Evolutionary conservation across 2,329 filamentous ascomycete genomes (phyloP), one percentile per base, ranked within the genome.

Genomic region (Cladorrhinum sp.): DNA sequence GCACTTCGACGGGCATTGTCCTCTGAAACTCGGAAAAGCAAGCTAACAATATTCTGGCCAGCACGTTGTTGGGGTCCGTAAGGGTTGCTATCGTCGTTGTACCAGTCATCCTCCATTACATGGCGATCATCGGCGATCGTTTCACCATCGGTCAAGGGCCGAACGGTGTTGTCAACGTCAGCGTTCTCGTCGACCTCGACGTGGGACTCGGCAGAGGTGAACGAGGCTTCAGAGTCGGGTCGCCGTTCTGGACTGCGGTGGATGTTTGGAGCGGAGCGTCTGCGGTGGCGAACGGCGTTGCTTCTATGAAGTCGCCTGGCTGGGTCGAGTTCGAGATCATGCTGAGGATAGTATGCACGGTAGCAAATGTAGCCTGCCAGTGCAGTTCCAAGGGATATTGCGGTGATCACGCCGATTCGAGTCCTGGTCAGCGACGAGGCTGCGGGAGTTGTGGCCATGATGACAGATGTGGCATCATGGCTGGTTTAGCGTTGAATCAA

Each of bases 1-100:
- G 92, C 90, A 71, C 95, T 93, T 55, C 91, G 84, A 59, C 88
- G 85, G 1, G 93, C 92, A 71, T 96, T 93, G 66, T 98, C 92
- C 74, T 97, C 93, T 0, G 93, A 96, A 51, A 98, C 96, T 61
- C 93, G 86, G 71, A 96, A 98, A 1, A 98, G 81, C 1, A 97
- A 80, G 63, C 87, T 91, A 50, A 96, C 88, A 53, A 96, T 86
- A 62, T 92, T 93, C 69, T 95, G 90, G 6, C 90, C 91, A 32
- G 78, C 83, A 60, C 80, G 79, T 62, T 79, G 79, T 29, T 77
- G 73, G 59, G 79, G 78, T 36, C 76, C 71, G 58, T 77, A 73
- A 57, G 73, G 72, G 16, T 71, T 72, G 58, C 68, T 63, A 38
- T 73, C 68, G 22, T 83, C 80, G 62, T 82, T 79, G 73, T 77